Conservation (phyloP, 345 rosid genomes). For the Geranium brycei region DNA sequence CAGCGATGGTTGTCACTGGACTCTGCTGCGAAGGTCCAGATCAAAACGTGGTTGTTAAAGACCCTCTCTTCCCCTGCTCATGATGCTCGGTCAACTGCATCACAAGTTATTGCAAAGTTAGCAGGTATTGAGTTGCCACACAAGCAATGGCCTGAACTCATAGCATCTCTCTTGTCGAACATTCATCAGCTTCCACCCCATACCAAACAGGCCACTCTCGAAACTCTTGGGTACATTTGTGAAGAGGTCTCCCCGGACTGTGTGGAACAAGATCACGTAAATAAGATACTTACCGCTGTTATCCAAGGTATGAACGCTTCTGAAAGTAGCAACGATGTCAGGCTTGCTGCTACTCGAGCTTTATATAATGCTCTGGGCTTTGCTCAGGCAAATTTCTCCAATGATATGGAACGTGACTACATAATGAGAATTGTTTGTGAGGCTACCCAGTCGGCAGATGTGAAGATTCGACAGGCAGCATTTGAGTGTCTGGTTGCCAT, state of each 20-base stretch:
- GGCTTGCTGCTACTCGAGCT: conserved; percentile 34
- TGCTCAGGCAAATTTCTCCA: conserved; percentile 37
- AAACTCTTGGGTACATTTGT: conserved; percentile 36
- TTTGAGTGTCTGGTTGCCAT: conserved; percentile 39
- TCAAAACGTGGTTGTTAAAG: conserved; percentile 23
- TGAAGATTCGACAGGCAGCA: conserved; percentile 33
- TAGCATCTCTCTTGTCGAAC: conserved; percentile 25
- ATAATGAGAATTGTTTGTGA: conserved; percentile 38
- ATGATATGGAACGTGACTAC: conserved; percentile 36
- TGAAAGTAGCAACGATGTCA: conserved; percentile 29
- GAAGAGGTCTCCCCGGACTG: conserved; percentile 35
- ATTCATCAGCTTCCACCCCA: conserved; percentile 33
- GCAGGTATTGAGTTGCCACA: conserved; percentile 39
- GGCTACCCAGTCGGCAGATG: conserved; percentile 29
- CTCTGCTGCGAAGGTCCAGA: conserved; percentile 21
- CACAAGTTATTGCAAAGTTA: conserved; percentile 33
- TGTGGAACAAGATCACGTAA: conserved; percentile 34
- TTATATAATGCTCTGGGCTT: conserved; percentile 31
- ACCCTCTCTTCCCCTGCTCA: conserved; percentile 29
- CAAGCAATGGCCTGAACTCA: conserved; percentile 36
- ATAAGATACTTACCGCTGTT: conserved; percentile 37
- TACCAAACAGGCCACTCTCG: conserved; percentile 36
- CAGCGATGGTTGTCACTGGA: conserved; percentile 36
- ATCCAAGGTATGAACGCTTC: conserved; percentile 36
- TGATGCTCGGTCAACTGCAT: conserved; percentile 35